These are phyloP conservation scores for Quercus lobata DNA, from an alignment of 331 rosid species.

Conservation along the genomic window DNA sequence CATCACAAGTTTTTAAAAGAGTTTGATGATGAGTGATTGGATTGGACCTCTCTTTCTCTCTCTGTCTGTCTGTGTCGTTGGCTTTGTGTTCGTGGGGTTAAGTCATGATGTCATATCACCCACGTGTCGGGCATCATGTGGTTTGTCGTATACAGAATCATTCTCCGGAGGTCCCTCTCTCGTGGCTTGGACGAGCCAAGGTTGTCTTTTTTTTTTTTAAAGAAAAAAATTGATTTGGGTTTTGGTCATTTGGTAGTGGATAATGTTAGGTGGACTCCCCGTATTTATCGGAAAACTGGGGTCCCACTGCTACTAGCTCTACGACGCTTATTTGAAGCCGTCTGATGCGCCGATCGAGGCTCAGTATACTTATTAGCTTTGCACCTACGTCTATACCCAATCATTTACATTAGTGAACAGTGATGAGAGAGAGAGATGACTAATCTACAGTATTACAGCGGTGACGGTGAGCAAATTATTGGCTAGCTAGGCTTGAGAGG, in stretches of 20 bases:
- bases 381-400: slow-evolving; percentile 27
- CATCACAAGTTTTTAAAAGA: no score
- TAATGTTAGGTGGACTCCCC: not conserved
- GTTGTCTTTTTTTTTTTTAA: not conserved
- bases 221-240: no score
- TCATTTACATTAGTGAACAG: slow-evolving; percentile 12
- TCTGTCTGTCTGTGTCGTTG: no score
- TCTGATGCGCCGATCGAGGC: slow-evolving; percentile 29
- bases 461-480: no score
- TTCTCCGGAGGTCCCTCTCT: not conserved
- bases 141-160: slow-evolving; percentile 4
- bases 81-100: no score
- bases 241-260: not conserved
- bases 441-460: no score
- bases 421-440: no score
- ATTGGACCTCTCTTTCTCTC: no score
- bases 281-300: not conserved
- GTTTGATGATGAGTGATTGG: no score
- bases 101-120: not conserved
- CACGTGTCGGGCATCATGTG: slow-evolving; percentile 11
- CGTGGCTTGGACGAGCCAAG: not conserved
- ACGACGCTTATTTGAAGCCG: slow-evolving; percentile 31
- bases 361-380: slow-evolving; percentile 20
- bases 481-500: no score
- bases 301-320: not conserved